Percentiles rank a stretch among this genome's conserved stretches.
phyloP scores from a whole-genome alignment of 2,329 filamentous ascomycete genomes.

The Teratosphaeriaceae sp. region DNA sequence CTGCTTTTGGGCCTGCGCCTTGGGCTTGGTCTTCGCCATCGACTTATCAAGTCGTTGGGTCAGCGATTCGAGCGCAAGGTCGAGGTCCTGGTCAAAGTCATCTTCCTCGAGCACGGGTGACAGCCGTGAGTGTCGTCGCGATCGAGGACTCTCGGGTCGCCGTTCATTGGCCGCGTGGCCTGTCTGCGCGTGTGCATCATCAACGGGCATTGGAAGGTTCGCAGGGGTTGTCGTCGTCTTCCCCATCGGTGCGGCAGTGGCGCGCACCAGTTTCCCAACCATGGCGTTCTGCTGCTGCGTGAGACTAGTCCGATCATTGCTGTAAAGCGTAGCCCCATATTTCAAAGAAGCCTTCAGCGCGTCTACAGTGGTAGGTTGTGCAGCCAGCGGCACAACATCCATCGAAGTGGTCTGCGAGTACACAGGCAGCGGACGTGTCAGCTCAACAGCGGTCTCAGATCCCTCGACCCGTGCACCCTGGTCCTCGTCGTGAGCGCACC shows the following conservation, averaged over 20 bases:
- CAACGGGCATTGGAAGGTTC: too few species aligned
- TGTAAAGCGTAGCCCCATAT: not conserved
- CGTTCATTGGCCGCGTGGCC: too few species aligned
- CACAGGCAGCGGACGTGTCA: not conserved
- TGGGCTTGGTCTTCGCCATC: not conserved
- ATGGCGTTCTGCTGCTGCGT: not conserved
- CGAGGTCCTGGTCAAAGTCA: too few species aligned
- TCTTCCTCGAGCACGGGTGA: constrained; percentile 2
- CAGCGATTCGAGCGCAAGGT: not conserved
- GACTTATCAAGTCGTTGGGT: not conserved
- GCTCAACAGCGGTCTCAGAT: not conserved
- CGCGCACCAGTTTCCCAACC: not conserved
- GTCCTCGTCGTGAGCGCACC: not conserved
- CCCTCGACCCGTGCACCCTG: not conserved
- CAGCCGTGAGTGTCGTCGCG: too few species aligned
- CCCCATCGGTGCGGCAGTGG: too few species aligned
- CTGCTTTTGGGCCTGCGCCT: not conserved
- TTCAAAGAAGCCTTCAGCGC: constrained; percentile 1
- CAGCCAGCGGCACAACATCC: not conserved
- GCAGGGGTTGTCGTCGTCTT: too few species aligned
- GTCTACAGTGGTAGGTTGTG: constrained; percentile 7
- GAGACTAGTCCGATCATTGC: not conserved
- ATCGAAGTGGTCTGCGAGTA: constrained; percentile 7
- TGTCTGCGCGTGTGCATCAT: too few species aligned
- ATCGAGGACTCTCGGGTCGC: too few species aligned